Evolutionary conservation across 2,329 filamentous ascomycete genomes (phyloP), one percentile per base, ranked within the genome.

Genomic region (Xylariomycetidae sp.): DNA sequence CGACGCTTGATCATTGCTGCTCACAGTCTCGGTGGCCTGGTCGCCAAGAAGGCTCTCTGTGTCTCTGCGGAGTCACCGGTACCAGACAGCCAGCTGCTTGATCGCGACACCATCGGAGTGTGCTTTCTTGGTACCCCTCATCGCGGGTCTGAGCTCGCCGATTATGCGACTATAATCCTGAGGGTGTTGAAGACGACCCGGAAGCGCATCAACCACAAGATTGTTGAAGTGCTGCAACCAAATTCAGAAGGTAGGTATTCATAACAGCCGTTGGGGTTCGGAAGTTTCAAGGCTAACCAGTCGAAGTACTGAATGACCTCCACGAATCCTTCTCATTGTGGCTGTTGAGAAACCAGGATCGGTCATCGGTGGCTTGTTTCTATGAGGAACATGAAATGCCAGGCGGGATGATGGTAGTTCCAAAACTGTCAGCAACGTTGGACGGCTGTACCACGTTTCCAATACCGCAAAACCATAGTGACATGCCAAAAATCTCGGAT

Each of bases 401-500:
- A 16, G 23, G 26, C n/a, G 16, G 30, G 2, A 16, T 17, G 10
- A 34, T 38, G 35, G 16, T 17, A n/a, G 13, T 12, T 18, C 18
- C 27, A 27, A 29, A 16, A 13, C 22, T 30, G 31, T 30, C 31
- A 14, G 35, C 35, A 8, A 34, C 29, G 5, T 27, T 37, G 13
- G 27, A 38, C 22, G 26, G 26, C 10, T 17, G 27, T 32, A 38
- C 31, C 17, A 26, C 22, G 19, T 29, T 29, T 18, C 18, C 31
- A 10, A 34, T 34, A 16, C 32, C 35, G 18, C 26, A 19, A 22
- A 29, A 27, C 10, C 31, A 26, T 26, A 30, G 35, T n/a, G 35
- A 38, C 16, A 38, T 38, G 14, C 13, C 26, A 19, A 38, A 27
- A 19, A 34, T 26, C 7, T 6, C 27, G 15, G 10, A 14, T 10